phyloP scores from a whole-genome alignment of 2,329 filamentous ascomycete species.

The Penicillium sp. region DNA sequence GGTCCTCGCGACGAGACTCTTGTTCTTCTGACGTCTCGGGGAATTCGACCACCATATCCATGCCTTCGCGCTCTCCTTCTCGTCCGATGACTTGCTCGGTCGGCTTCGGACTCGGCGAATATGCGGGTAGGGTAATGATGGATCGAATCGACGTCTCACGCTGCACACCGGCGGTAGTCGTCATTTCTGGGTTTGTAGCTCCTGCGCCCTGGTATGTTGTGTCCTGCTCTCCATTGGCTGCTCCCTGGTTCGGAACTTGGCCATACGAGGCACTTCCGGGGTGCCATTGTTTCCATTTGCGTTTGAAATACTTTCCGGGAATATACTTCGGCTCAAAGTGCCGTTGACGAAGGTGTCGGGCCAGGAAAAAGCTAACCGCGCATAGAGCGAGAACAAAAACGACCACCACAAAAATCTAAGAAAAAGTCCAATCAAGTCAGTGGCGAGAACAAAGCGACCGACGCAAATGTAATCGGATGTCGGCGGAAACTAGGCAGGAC shows the following conservation, averaged over 20 bases:
- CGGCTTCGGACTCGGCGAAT: conserved; percentile 70
- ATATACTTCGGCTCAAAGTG: conserved; percentile 53
- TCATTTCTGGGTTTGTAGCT: conserved; percentile 30
- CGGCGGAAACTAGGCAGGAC: not conserved
- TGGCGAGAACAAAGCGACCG: not conserved
- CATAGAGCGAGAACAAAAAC: conserved; percentile 34
- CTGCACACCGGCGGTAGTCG: conserved; percentile 56
- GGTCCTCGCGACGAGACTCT: conserved; percentile 75
- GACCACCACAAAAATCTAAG: conserved; percentile 18
- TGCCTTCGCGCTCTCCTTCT: conserved; percentile 87
- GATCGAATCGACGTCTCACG: conserved; percentile 84
- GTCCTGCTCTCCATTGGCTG: conserved; percentile 17
- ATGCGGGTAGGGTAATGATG: conserved; percentile 90
- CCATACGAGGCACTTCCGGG: conserved; percentile 43
- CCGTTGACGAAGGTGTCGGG: conserved; percentile 45
- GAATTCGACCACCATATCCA: conserved; percentile 86
- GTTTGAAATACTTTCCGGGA: conserved; percentile 53
- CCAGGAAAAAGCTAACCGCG: conserved; percentile 23
- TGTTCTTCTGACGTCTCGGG: conserved; percentile 79
- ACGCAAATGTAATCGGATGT: not conserved
- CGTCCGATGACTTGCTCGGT: conserved; percentile 81
- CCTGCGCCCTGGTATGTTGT: conserved; percentile 31
- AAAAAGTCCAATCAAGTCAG: not conserved
- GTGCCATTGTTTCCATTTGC: conserved; percentile 54
- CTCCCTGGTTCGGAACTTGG: conserved; percentile 33